Base-by-base conservation (phyloP, 306 rosid species). In the Biancaea sappan region DNA sequence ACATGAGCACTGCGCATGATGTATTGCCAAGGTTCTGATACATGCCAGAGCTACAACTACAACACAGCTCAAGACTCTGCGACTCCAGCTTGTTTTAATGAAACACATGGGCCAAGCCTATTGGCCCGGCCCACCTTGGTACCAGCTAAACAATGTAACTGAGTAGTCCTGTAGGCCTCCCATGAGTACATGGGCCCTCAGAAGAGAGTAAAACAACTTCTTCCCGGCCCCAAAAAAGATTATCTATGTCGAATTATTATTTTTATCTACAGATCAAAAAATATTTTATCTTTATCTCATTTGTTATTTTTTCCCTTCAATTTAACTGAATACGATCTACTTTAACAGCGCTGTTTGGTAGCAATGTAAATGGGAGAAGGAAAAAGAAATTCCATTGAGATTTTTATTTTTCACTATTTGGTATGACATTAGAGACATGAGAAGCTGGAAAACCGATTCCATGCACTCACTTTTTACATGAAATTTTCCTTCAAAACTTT, bases 1-100 rank as follows among this genome's bases (percentile, higher is more conserved):
- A 34, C 77, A 75, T 70, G 80, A 70, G 67, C 18, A 8, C 60
- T 44, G 8, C 25, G 43, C 21, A 66, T 25, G 53, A 44, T 32
- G 22, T 3, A 22, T 44, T 41, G 76, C 65, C 57, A 62, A 69
- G 50, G 11, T 46, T 48, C 74, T 79, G 70, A 6, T 43, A 32
- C 60, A 71, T 38, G 67, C 60, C 73, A 78, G 59, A 71, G 66
- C 11, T 44, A 40, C 73, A 71, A 62, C 40, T 38, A 2, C 13
- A 14, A 14, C 46, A 41, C 35, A 22, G 34, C 69, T 57, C 38
- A 41, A 54, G 31, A 53, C 54, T n/a, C 22, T 25, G 29, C 52
- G 15, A 28, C 57, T 77, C 65, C 44, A n/a, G 44, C 51, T 63
- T 46, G 73, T 53, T 22, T 61, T 29, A 12, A 5, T 53, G 29